Evolutionary conservation across 2,329 filamentous ascomycete genomes (phyloP), one percentile per base, ranked within the genome.

Genomic region (Colletotrichum tropicicola): DNA sequence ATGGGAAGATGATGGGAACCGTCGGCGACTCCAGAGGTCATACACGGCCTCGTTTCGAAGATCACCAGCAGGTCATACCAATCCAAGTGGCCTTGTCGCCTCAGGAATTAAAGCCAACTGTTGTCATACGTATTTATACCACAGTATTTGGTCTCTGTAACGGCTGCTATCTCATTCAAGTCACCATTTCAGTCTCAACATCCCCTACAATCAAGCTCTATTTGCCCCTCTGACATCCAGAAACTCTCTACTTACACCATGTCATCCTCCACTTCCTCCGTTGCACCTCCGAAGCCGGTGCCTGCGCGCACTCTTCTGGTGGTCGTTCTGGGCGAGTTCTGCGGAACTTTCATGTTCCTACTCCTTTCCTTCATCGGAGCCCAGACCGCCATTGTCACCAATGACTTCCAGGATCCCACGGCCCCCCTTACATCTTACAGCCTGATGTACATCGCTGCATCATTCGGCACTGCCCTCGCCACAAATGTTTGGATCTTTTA

Each of bases 401-500:
- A 79, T 51, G 66, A 72, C 23, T 19, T 44, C 6, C n/a, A 35
- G 3, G 43, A 56, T 21, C 35, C 53, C 2, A 53, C 59, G 0
- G 72, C 72, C 0, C 30, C 30, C 8, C 44, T 54, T 8, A n/a
- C 32, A 0, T 78, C 54, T 55, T 71, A 54, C 73, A 75, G 61
- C 77, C 77, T 59, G 66, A 70, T 53, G 69, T 71, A 86, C 44
- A 70, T 87, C 23, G 86, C 83, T 68, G 69, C 81, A 1, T 76
- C 79, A 41, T 87, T 87, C 60, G 83, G 83, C 32, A 73, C 82
- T 13, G 79, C 83, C 5, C 72, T 88, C 23, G 77, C 81, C 35
- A 80, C 85, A 65, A 87, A 84, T 57, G 85, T 85, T 15, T 88
- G 84, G 84, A 78, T 84, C 30, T 88, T 87, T 71, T 88, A 81